Base-by-base conservation (phyloP, 2,329 filamentous ascomycete genomes). In the Alternaria viburni region DNA sequence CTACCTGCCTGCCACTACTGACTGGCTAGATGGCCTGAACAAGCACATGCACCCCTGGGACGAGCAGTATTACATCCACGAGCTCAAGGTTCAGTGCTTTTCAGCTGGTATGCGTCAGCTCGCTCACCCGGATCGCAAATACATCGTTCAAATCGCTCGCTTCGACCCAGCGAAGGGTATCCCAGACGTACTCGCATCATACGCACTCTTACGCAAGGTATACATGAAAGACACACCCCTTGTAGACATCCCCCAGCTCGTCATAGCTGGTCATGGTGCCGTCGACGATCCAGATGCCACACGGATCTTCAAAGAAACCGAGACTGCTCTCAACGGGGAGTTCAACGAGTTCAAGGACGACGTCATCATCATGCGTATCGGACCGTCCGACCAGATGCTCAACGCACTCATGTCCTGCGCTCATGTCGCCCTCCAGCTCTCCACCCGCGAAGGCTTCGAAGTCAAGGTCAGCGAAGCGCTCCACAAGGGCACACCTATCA, bases 161-260 rank as follows among this genome's bases (percentile, higher is more conserved):
- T 96, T 96, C 75, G 92, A 96, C 69, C 92, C 92, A 0, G 89
- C 91, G 50, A 96, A 95, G 81, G 92, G 92, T 9, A 93, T 95
- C 45, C 88, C 90, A 0, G 90, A 92, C 55, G 90, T 93, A 8
- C 86, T 96, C 60, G 88, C 91, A 65, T 87, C 90, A 1, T 96
- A 94, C 67, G 90, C 89, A 44, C 88, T 91, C 72, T 91, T 95
- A 75, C 87, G 90, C 47, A 85, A 86, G 58, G 83, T 85, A 7
- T 86, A 89, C 54, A 84, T 89, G 57, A 83, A 86, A 60, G 79
- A 84, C 12, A 81, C 82, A 32, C 74, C 76, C 0, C 69, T 84
- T 2, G 78, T 85, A 3, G 82, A 88, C 19, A 82, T 85, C 3
- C 91, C 91, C 0, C 92, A 95, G 75, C 86, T 96, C 5, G 85